Evolutionary conservation across 2,329 filamentous ascomycete genomes (phyloP).

Genomic region (Diaporthe vexans): DNA sequence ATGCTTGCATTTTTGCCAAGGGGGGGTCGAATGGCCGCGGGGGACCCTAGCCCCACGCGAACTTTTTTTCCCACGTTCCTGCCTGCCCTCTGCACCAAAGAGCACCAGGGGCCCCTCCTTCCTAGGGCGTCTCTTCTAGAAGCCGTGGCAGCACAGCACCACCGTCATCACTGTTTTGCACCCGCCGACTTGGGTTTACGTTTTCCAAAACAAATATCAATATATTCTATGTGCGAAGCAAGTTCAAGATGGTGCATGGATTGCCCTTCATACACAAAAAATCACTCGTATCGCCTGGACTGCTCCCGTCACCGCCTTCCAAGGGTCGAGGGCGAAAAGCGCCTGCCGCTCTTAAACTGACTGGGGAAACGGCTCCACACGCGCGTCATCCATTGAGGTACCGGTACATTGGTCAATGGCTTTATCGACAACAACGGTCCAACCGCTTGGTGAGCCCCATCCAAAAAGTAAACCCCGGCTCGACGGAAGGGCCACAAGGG

Average conservation of each 20-base stretch:
- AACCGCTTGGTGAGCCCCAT: slow-evolving; percentile 27
- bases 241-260: neutral
- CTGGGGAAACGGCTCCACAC: slow-evolving; percentile 19
- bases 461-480: slow-evolving; percentile 34
- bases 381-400: slow-evolving; percentile 32
- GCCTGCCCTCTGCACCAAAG: slow-evolving; percentile 22
- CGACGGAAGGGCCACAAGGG: slow-evolving; percentile 21
- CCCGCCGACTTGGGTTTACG: neutral
- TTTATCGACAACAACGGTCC: slow-evolving; percentile 26
- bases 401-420: slow-evolving; percentile 27
- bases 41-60: slow-evolving; percentile 30
- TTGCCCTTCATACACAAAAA: neutral
- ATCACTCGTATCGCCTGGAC: neutral
- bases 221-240: neutral
- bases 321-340: neutral
- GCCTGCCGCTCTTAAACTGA: slow-evolving; percentile 28
- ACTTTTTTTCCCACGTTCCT: slow-evolving; percentile 15
- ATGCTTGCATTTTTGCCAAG: slow-evolving; percentile 21
- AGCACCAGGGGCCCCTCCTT: slow-evolving; percentile 27
- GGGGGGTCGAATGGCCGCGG: slow-evolving; percentile 26
- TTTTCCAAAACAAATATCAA: neutral
- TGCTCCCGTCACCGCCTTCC: slow-evolving; percentile 20
- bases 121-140: neutral
- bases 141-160: neutral
- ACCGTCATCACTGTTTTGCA: neutral